phyloP scores from a whole-genome alignment of 2,329 filamentous ascomycete genomes.

The Pseudocercospora vitis region DNA sequence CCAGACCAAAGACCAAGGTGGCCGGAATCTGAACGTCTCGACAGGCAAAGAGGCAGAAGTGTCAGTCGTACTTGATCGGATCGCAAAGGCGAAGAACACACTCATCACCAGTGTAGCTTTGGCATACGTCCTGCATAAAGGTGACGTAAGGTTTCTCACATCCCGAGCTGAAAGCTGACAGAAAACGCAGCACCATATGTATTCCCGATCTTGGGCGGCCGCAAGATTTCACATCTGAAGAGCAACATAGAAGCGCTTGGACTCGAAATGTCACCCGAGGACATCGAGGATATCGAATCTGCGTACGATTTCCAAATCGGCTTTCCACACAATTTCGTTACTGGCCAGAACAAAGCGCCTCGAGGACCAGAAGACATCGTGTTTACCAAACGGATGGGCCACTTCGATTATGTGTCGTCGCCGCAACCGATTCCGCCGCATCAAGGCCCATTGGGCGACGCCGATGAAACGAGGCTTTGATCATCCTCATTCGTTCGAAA shows the following conservation, averaged over 20 bases:
- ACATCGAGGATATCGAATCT: conserved; percentile 62
- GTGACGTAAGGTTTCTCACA: neutral
- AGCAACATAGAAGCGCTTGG: conserved; percentile 64
- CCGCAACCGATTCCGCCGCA: conserved; percentile 8
- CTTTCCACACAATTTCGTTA: conserved; percentile 56
- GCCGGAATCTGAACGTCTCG: conserved; percentile 9
- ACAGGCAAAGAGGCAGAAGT: conserved; percentile 35
- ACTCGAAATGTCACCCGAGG: conserved; percentile 55
- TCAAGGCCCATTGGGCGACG: conserved; percentile 3
- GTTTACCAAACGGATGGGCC: conserved; percentile 13
- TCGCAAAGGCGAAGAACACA: conserved; percentile 56
- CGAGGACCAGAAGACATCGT: conserved; percentile 14
- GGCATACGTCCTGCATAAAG: conserved; percentile 70
- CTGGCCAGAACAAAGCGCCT: conserved; percentile 14
- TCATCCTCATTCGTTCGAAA: neutral
- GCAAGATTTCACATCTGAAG: conserved; percentile 66
- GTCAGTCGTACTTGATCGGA: conserved; percentile 58
- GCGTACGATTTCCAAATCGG: conserved; percentile 59
- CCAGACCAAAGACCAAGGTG: conserved; percentile 8
- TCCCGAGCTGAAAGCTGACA: neutral
- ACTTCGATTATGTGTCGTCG: conserved; percentile 15
- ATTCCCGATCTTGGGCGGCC: conserved; percentile 70
- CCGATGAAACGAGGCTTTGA: neutral
- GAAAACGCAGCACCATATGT: conserved; percentile 55
- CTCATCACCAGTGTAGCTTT: conserved; percentile 46